Evolutionary conservation across 2,329 filamentous ascomycete genomes (phyloP).

Genomic region (Aspergillus piperis): DNA sequence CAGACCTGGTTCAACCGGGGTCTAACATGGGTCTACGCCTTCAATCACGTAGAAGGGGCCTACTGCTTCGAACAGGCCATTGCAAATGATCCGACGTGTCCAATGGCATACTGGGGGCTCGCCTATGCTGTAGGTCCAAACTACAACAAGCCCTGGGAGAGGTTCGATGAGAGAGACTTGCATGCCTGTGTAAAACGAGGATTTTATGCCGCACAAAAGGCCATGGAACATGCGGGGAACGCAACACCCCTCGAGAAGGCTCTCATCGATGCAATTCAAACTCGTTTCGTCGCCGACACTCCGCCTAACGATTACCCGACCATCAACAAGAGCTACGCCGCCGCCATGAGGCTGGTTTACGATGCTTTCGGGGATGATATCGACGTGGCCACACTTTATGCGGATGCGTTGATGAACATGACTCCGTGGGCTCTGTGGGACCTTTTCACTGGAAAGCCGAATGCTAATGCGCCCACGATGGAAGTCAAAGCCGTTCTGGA

Average conservation of each 20-base stretch:
- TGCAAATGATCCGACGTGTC: constrained; percentile 43
- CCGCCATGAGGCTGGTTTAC: constrained; percentile 61
- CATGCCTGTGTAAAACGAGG: constrained; percentile 47
- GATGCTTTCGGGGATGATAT: constrained; percentile 54
- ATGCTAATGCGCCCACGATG: constrained; percentile 55
- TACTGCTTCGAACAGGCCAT: constrained; percentile 50
- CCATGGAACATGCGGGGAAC: constrained; percentile 39
- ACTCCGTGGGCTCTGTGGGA: constrained; percentile 67
- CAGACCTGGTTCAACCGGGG: constrained; percentile 72
- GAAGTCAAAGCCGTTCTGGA: constrained; percentile 62
- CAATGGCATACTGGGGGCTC: constrained; percentile 53
- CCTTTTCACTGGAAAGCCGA: constrained; percentile 57
- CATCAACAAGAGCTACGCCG: constrained; percentile 61
- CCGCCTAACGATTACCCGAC: constrained; percentile 51
- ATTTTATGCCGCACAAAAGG: constrained; percentile 47
- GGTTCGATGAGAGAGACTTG: constrained; percentile 48
- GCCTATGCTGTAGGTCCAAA: constrained; percentile 54
- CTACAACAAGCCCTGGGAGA: constrained; percentile 56
- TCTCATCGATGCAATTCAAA: constrained; percentile 62
- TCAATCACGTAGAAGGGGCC: constrained; percentile 74
- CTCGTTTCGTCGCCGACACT: constrained; percentile 59
- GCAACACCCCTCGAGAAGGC: constrained; percentile 58
- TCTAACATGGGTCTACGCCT: constrained; percentile 72
- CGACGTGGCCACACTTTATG: constrained; percentile 63
- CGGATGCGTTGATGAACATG: constrained; percentile 65